phyloP scores from a whole-genome alignment of 2,329 filamentous ascomycete species.

The Colletotrichum australisinense region DNA sequence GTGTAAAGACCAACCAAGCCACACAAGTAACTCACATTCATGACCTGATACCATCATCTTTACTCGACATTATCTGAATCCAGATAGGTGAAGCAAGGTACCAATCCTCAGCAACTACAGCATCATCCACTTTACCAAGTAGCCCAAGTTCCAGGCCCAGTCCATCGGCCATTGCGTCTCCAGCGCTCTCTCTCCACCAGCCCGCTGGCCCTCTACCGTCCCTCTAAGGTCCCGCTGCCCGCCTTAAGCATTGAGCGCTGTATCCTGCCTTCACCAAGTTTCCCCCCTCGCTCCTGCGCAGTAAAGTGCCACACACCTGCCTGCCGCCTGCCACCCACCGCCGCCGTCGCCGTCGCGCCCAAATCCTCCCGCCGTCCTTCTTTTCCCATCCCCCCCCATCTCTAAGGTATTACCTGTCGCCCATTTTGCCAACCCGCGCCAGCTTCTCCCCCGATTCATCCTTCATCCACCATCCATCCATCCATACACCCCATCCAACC shows the following conservation, averaged over 20 bases:
- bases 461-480: conserved; percentile 4
- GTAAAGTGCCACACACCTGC: not conserved
- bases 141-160: conserved; percentile 26
- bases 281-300: not conserved
- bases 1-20: not conserved
- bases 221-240: not conserved
- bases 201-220: not conserved
- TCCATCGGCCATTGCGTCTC: conserved; percentile 10
- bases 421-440: not conserved
- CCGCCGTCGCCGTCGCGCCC: not conserved
- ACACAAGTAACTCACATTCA: not conserved
- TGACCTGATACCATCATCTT: not conserved
- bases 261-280: not conserved
- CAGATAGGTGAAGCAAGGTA: not conserved
- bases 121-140: not conserved
- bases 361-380: not conserved
- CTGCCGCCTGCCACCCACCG: not conserved
- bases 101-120: not conserved
- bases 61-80: too few relatives aligned
- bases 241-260: not conserved
- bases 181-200: not conserved
- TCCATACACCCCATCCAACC: not conserved
- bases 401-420: not conserved
- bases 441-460: not conserved
- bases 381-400: not conserved